Evolutionary conservation across 768 basidiomycete genomes (phyloP), one percentile per base, ranked within the genome.

Genomic region (Dacryopinax primogenitus): DNA sequence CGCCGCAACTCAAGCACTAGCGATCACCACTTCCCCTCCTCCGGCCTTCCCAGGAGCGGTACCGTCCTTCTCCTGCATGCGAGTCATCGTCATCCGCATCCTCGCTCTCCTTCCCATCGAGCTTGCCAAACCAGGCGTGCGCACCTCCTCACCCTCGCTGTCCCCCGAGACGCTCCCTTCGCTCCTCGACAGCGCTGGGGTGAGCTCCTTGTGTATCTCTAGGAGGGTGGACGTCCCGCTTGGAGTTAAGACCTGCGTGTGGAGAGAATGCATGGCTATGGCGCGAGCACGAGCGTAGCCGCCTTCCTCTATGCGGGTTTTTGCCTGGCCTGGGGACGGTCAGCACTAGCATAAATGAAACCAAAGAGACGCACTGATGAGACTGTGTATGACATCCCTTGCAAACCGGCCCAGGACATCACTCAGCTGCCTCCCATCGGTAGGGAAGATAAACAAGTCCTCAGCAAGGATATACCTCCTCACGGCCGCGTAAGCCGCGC

Each of bases 401-500:
- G 51, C 51, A 21, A 58, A 58, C 51, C 51, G 23, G 3, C 51
- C 88, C 87, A 92, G 72, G 41, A 88, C 81, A 70, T 81, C 84
- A 74, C 88, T 85, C 39, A 92, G 82, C 70, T 90, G 86, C 62
- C 71, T 73, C 67, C 81, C 79, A 16, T 82, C 83, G 34, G 83
- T 79, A 18, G 90, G 90, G 9, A 85, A 71, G 63, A 90, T 80
- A 70, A 86, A 84, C 1, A 92, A 76, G 76, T 90, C 87, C 62
- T 82, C 79, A 33, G 86, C 88, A 41, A 78, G 77, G 61, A 90
- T 81, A 69, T 84, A 91, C 64, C 88, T 85, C 69, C 82, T 82
- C 70, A 91, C 83, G 1, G 88, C 86, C 68, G 86, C 80, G 74
- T 91, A 91, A 3, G 88, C 85, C n/a, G 89, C 87, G 69, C 83